phyloP scores from a whole-genome alignment of 108 stramenopile genomes.

The Pseudonitzschia pungens region DNA sequence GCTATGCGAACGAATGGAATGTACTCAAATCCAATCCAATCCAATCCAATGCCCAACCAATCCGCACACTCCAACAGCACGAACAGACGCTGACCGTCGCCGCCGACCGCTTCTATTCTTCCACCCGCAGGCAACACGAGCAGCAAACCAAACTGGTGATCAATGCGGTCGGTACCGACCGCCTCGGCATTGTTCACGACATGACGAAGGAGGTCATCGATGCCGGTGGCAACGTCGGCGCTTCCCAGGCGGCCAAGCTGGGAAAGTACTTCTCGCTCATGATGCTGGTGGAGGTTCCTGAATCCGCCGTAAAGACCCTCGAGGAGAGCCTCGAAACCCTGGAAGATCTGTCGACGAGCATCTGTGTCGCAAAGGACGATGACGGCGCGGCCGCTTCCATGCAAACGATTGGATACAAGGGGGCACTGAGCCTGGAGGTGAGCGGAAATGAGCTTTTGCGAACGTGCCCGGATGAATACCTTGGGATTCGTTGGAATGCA shows the following conservation, averaged over 20 bases:
- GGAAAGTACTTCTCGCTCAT: conserved; percentile 72
- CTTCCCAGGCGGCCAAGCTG: conserved; percentile 57
- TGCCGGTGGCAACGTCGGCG: conserved; percentile 72
- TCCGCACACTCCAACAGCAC: too few relatives aligned
- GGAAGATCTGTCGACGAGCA: conserved; percentile 50
- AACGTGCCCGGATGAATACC: too few relatives aligned
- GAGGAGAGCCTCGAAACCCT: conserved; percentile 36
- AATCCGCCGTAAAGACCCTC: conserved; percentile 32
- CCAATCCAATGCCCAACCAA: too few relatives aligned
- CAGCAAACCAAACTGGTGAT: conserved; percentile 25
- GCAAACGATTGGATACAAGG: conserved; percentile 15
- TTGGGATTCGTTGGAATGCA: too few relatives aligned
- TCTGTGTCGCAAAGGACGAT: conserved; percentile 36
- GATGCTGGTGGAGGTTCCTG: conserved; percentile 68
- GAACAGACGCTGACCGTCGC: not conserved
- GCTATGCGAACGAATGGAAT: too few relatives aligned
- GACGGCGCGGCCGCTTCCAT: not conserved
- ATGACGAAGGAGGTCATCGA: conserved; percentile 64
- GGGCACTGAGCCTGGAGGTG: conserved; percentile 17
- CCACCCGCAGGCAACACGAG: not conserved
- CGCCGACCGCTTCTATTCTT: not conserved
- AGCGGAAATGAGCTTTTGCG: too few relatives aligned
- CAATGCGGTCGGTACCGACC: conserved; percentile 68
- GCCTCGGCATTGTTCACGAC: conserved; percentile 72
- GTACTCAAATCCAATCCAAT: too few relatives aligned